These are phyloP conservation scores for Picea sitchensis DNA, from an alignment of 75 land plant genomes.

Conservation along the genomic window DNA sequence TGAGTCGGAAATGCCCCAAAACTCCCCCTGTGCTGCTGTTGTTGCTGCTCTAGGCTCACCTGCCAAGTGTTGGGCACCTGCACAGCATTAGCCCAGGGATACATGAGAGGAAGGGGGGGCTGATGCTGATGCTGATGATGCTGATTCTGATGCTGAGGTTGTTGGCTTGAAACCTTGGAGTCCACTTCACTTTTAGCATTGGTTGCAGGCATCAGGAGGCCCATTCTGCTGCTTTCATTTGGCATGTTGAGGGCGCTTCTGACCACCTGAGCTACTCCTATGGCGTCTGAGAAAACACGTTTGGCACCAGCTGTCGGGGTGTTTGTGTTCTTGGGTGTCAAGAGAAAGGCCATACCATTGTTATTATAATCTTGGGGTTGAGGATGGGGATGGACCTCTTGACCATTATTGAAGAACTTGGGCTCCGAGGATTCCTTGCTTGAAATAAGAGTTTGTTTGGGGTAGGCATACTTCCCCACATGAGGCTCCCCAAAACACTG, in stretches of 20 bases:
- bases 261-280: slow-evolving; percentile 11
- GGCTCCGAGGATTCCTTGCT: slow-evolving; percentile 8
- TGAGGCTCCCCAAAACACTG: slow-evolving; percentile 4
- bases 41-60: slow-evolving; percentile 8
- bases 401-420: slow-evolving; percentile 13
- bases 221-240: slow-evolving; percentile 8
- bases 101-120: not conserved
- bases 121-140: not conserved
- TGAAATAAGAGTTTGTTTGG: not conserved
- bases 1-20: slow-evolving; percentile 7
- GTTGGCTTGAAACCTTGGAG: slow-evolving; percentile 4
- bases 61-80: slow-evolving; percentile 9
- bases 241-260: slow-evolving; percentile 4
- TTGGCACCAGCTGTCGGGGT: slow-evolving; percentile 10
- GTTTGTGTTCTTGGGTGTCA: not conserved
- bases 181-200: not conserved
- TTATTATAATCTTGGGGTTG: slow-evolving; percentile 10
- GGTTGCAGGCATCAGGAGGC: not conserved
- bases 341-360: slow-evolving; percentile 5
- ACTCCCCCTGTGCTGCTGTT: slow-evolving; percentile 4
- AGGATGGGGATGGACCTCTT: slow-evolving; percentile 5
- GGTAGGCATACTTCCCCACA: not conserved
- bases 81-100: slow-evolving; percentile 9
- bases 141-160: not conserved
- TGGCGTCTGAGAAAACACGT: slow-evolving; percentile 9